These are phyloP conservation scores for Kluyveromyces dobzhanskii DNA, from an alignment of 805 yeast genomes.

Conservation along the genomic window DNA sequence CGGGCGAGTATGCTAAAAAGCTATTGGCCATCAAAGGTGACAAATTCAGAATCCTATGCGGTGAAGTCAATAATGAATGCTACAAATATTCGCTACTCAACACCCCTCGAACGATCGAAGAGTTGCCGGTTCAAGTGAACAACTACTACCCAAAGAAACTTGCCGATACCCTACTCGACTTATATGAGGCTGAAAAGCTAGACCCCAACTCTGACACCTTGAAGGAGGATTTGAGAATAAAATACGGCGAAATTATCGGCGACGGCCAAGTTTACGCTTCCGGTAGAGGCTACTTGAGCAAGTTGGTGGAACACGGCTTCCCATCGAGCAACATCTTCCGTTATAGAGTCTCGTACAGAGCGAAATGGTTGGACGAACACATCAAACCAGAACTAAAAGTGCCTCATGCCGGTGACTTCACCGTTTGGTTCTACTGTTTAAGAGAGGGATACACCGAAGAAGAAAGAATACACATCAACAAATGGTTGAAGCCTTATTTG, in stretches of 20 bases:
- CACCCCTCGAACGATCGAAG: conserved; percentile 25
- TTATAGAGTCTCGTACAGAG: conserved; percentile 27
- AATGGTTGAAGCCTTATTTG: conserved; percentile 27
- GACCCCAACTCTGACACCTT: conserved; percentile 9
- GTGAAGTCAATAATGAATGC: conserved; percentile 32
- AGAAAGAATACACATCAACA: conserved; percentile 18
- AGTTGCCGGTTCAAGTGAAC: conserved; percentile 26
- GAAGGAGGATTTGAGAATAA: conserved; percentile 13
- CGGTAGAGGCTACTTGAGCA: conserved; percentile 30
- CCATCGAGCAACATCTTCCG: conserved; percentile 17
- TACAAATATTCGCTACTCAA: conserved; percentile 25
- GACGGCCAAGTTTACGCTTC: conserved; percentile 35
- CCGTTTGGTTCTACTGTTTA: conserved; percentile 30
- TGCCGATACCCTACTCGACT: conserved; percentile 19
- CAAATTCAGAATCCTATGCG: conserved; percentile 22
- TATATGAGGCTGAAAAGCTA: conserved; percentile 16
- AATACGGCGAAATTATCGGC: conserved; percentile 31
- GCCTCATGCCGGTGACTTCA: conserved; percentile 31
- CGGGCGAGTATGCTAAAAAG: conserved; percentile 24
- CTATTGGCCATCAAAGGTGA: conserved; percentile 10
- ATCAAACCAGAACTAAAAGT: conserved; percentile 23
- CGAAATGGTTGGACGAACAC: conserved; percentile 17
- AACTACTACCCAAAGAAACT: conserved; percentile 31
- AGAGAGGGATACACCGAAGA: conserved; percentile 19
- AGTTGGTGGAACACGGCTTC: conserved; percentile 14